Evolutionary conservation across 805 yeast genomes (phyloP), one percentile per base, ranked within the genome.

Genomic region (Yamadazyma endophytica): DNA sequence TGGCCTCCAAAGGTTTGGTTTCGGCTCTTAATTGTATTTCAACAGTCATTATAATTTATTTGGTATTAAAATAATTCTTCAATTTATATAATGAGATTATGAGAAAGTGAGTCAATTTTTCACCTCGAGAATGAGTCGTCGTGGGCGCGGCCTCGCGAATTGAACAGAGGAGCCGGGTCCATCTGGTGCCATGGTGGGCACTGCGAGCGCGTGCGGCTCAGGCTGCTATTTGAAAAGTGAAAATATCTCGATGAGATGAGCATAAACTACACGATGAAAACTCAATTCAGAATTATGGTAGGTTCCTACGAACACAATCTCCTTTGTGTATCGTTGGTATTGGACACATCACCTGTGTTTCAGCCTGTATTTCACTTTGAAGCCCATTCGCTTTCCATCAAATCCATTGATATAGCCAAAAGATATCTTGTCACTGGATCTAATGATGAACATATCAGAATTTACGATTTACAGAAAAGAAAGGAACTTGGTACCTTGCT

Each of bases 271-370:
- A n/a, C n/a, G n/a, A n/a, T n/a, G n/a, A 22, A 22, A 22, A 21
- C 31, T 8, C 41, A 37, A 21, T 82, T 90, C 44, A 71, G 98
- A 53, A 78, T 92, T 15, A 73, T 90, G 47, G 95, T 86, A 9
- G 98, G 98, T 16, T 88, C 97, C 1, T 92, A 92, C 49, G 98
- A 92, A 61, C 98, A 92, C 61, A 86, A 88, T 40, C 59, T 92
- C 28, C 62, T 89, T 24, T 88, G 97, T 65, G 62, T 86, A 26
- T 71, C 79, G n/a, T 47, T 86, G 16, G 73, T 77, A 38, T 47
- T 49, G 2, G 36, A 47, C n/a, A 26, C 43, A 6, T 64, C 71
- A 6, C 79, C 88, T 1, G 68, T 85, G 7, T 92, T 92, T 62
- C 88, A 87, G 27, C 96, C 97, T 2, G 80, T 92, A 25, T 92